A percentile compares a stretch with the other conserved stretches of the same genome.
phyloP scores from a whole-genome alignment of 805 yeast genomes.

The Maudiozyma serrabonitensis region DNA sequence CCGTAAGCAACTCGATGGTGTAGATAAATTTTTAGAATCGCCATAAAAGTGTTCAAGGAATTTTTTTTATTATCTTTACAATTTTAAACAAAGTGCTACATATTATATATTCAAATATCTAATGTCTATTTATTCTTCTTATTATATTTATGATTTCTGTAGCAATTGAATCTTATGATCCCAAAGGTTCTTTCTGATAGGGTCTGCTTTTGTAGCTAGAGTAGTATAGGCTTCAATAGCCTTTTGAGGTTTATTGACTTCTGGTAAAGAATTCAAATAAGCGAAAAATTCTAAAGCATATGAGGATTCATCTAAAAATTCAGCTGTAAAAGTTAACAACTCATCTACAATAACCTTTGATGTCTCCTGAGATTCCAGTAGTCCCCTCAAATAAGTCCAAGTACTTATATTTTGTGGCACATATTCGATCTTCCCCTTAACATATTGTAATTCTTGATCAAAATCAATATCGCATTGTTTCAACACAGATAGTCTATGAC shows the following conservation, averaged over 20 bases:
- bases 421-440: slow-evolving; percentile 37
- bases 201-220: slow-evolving; percentile 40
- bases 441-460: slow-evolving; percentile 44
- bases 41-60: too few relatives aligned
- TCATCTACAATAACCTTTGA: slow-evolving; percentile 18
- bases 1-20: slow-evolving; percentile 17
- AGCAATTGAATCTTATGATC: slow-evolving; percentile 30
- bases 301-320: slow-evolving; percentile 39
- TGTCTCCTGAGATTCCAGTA: slow-evolving; percentile 28
- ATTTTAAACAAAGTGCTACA: too few relatives aligned
- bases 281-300: slow-evolving; percentile 60
- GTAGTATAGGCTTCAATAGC: slow-evolving; percentile 38
- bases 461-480: slow-evolving; percentile 18
- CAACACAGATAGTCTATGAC: slow-evolving; percentile 60
- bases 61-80: too few relatives aligned
- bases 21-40: slow-evolving; percentile 13
- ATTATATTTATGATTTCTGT: slow-evolving; percentile 9
- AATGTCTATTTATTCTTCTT: too few relatives aligned
- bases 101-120: too few relatives aligned
- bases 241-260: slow-evolving; percentile 6
- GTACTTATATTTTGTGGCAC: slow-evolving; percentile 78
- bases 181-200: slow-evolving; percentile 59
- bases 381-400: slow-evolving; percentile 75
- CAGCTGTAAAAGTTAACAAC: slow-evolving; percentile 37
- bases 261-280: slow-evolving; percentile 34